A percentile compares a stretch with the other conserved stretches of the same genome.
These are phyloP conservation scores for Rickenella mellea DNA, from an alignment of 768 basidiomycete species.

Conservation along the genomic window DNA sequence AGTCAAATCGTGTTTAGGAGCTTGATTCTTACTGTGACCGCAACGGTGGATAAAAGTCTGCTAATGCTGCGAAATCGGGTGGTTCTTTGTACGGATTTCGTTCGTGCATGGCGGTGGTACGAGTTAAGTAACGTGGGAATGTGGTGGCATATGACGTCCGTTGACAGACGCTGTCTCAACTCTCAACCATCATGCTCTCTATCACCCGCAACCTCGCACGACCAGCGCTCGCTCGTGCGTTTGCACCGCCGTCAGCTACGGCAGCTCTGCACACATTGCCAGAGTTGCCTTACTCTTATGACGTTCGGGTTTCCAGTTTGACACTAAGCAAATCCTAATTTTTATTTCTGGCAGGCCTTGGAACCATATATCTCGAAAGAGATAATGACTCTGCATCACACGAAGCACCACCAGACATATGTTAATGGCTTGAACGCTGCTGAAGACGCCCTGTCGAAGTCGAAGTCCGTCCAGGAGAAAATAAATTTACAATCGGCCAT, in stretches of 20 bases:
- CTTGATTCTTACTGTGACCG: slow-evolving; percentile 35
- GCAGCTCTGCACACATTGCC: slow-evolving; percentile 66
- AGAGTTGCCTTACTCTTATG: slow-evolving; percentile 68
- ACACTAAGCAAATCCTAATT: slow-evolving; percentile 1
- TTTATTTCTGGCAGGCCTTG: slow-evolving; percentile 46
- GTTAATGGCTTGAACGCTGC: slow-evolving; percentile 93
- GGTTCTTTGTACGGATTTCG: slow-evolving; percentile 36
- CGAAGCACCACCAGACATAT: slow-evolving; percentile 87
- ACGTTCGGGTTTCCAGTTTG: slow-evolving; percentile 34
- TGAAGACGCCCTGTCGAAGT: slow-evolving; percentile 68
- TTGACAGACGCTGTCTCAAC: background rate
- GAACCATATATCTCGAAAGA: slow-evolving; percentile 87
- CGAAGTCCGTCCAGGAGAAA: slow-evolving; percentile 55
- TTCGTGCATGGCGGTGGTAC: slow-evolving; percentile 33
- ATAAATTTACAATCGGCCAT: slow-evolving; percentile 86
- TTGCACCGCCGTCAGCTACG: slow-evolving; percentile 29
- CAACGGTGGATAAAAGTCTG: slow-evolving; percentile 46
- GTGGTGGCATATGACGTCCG: too few relatives aligned
- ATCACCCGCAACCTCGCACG: slow-evolving; percentile 33
- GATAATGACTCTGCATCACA: slow-evolving; percentile 93
- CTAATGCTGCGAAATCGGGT: slow-evolving; percentile 54
- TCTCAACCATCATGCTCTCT: slow-evolving; percentile 33
- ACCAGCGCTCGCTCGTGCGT: slow-evolving; percentile 35
- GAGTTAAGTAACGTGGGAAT: too few relatives aligned
- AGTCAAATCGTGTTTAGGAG: background rate